Evolutionary conservation across 1,139 yeast species (phyloP), one percentile per base, ranked within the genome.

Genomic region (Scheffersomyces parashehatae): DNA sequence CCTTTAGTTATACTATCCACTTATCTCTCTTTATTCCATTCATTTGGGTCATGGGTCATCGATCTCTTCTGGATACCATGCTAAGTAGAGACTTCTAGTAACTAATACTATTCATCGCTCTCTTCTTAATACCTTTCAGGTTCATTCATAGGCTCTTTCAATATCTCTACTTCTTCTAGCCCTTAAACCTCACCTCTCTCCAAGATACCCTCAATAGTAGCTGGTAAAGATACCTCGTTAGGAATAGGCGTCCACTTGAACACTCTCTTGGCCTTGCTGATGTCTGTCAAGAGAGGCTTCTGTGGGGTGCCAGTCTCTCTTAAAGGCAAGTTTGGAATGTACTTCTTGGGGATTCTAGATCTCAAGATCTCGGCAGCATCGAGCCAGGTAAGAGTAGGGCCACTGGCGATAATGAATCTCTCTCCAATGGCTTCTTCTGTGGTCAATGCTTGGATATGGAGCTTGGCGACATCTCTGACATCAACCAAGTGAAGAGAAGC

Each of bases 191-290:
- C 20, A 14, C 35, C 35, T 31, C 12, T 12, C 8, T 31, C 24
- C n/a, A 31, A 14, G 13, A 31, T 31, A 39, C 43, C 33, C 9
- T 15, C 31, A 12, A 38, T 20, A 5, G 45, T 42, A n/a, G 34
- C 43, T 14, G 14, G 15, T 9, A 44, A 28, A 3, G 46, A n/a
- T 14, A 39, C 32, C 26, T 40, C 41, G 7, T 29, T 31, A 0
- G 44, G 28, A 8, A 43, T 44, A 15, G 48, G 48, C 3, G 41
- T 39, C 48, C 48, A 44, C n/a, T 43, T 35, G 41, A 44, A 44
- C 9, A 37, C 33, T 15, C 31, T 31, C 16, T 39, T 33, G 12
- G 46, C 46, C 38, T 44, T 44, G 10, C 40, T 20, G 34, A 11
- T 35, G 32, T 26, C 41, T 15, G 13, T 28, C 24, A 24, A 26